These are phyloP conservation scores for Thamnidium elegans DNA, from an alignment of 192 early-diverging fungal genomes.

Conservation along the genomic window DNA sequence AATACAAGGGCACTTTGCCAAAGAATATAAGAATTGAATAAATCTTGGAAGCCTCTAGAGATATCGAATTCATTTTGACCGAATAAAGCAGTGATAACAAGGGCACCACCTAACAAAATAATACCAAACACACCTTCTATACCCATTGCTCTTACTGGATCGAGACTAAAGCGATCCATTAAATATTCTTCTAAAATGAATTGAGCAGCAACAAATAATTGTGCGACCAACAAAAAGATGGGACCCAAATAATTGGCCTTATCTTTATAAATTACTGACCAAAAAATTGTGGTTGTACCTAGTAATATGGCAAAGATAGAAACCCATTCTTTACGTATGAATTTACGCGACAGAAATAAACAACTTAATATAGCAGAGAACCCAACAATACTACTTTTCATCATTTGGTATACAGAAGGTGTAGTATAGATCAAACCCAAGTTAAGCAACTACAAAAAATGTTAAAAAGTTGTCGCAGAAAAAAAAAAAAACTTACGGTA, in stretches of 20 bases:
- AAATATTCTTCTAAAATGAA: conserved; percentile 30
- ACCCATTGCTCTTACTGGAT: conserved; percentile 31
- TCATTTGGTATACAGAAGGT: conserved; percentile 31
- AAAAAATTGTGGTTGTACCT: conserved; percentile 13
- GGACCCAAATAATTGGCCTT: conserved; percentile 11
- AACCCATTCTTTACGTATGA: conserved; percentile 21
- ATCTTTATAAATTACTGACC: background rate
- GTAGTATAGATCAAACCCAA: conserved; percentile 29
- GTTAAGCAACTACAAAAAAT: conserved; percentile 27
- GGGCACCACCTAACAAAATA: conserved; percentile 6
- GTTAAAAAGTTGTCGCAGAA: too few relatives aligned
- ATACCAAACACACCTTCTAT: conserved; percentile 29
- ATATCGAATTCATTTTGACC: conserved; percentile 18
- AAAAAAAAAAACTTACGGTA: conserved; percentile 11
- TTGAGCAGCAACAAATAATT: conserved; percentile 24
- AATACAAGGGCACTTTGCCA: conserved; percentile 25
- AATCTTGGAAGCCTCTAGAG: conserved; percentile 1
- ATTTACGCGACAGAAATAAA: conserved; percentile 24
- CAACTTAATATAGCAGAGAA: conserved; percentile 27
- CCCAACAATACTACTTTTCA: conserved; percentile 29
- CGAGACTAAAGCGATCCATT: conserved; percentile 25
- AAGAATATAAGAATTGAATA: conserved; percentile 7
- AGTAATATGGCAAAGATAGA: conserved; percentile 10
- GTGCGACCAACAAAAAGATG: conserved; percentile 14
- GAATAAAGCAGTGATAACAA: conserved; percentile 11